Evolutionary conservation across 2,329 filamentous ascomycete species (phyloP), one percentile per base, ranked within the genome.

Genomic region (Plectosphaerella plurivora): DNA sequence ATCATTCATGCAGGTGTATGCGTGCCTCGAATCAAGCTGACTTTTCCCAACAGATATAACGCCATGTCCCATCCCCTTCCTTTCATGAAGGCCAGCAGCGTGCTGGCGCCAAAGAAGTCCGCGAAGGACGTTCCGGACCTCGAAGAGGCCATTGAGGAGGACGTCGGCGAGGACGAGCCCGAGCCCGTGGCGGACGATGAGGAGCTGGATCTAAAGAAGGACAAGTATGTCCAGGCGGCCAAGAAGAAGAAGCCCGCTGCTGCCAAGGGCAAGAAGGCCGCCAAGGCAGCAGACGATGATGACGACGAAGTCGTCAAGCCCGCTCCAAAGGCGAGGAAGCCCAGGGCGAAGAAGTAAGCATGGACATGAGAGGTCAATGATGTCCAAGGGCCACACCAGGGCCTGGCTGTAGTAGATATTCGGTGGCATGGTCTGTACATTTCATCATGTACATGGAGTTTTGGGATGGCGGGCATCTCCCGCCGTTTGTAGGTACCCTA

Each of bases 141-240:
- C 33, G 94, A 99, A 71, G 94, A 99, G 70, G 94, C 92, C 2
- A 87, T 99, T 51, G 92, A 97, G 47, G 93, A 96, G 60, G 93
- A 96, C 45, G 88, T 86, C 18, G 86, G 78, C n/a, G 84, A 85
- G 35, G 73, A 76, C 25, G 79, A 82, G 36, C 67, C 74, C 3
- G 80, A 73, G 2, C 82, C 84, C 42, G 83, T 78, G 1, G 86
- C 86, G 1, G 88, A 89, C 4, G 87, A 89, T 0, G 87, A 90
- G 12, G 88, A 91, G 50, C 73, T 85, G n/a, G 91, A 96, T 65
- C 68, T 97, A 49, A 91, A 88, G 64, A 96, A 93, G 66, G 94
- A 99, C 71, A 97, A 97, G 70, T 97, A 96, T 64, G 92, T 97
- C 67, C 96, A 94, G 69, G 81, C 88, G 65, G 90, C 93, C 12